Evolutionary conservation across 31 red algal species (phyloP), one percentile per base, ranked within the genome.

Genomic region (Odonthalia washingtoniensis): DNA sequence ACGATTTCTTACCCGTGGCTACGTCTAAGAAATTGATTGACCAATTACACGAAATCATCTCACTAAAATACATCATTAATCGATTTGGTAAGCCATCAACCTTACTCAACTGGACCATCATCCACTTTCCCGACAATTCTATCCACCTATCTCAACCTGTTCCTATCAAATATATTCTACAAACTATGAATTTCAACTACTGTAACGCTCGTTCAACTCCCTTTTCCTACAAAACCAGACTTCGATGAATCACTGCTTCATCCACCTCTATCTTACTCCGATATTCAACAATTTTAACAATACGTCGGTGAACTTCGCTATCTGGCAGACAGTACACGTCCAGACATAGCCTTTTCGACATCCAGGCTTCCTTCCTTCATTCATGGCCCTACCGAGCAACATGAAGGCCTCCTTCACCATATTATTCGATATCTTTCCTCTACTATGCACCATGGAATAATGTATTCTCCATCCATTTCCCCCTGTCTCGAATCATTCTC

Each of bases 31-130:
- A 1, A 0, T 4, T 69, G 1, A 24, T 68, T 38, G 61, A 67
- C 39, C 14, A 40, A 27, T 33, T 66, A 9, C 5, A 69, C 35
- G 35, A 38, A 3, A 3, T 65, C 26, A 27, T 82, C 2, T 40
- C 45, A 0, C 2, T 1, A 17, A 39, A 37, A 37, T 43, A 67
- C 79, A 82, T 66, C 21, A 1, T 75, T 0, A 32, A 37, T 39
- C 26, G 67, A 31, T 46, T 61, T 16, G 75, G 75, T 3, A 60
- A 3, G 53, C 75, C 4, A 61, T 38, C 45, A 1, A 61, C 44
- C 1, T 78, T 57, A 38, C 75, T 31, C 16, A 34, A 57, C 21
- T 80, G 77, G 77, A 80, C 16, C 45, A 80, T 57, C 3, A 80
- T 53, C 2, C 4, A 2, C 30, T 40, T 2, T 5, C 1, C 16